A percentile compares a stretch with the other conserved stretches of the same genome.
Conservation (phyloP, 768 basidiomycete species). For the Mycena polygramma region DNA sequence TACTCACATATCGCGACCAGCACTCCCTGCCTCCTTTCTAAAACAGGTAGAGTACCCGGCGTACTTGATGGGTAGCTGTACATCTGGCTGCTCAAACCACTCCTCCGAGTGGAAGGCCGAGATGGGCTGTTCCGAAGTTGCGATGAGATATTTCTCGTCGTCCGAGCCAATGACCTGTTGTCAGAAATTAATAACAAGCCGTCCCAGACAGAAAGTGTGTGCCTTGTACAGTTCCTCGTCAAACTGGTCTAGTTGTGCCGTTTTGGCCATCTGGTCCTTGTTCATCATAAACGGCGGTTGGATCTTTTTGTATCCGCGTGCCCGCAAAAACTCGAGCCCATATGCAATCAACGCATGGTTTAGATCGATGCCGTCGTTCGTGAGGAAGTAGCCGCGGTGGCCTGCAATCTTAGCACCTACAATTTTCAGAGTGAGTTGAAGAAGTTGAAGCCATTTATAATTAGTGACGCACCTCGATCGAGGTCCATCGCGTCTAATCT, state of each 20-base stretch:
- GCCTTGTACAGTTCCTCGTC: slow-evolving; percentile 99
- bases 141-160: slow-evolving; percentile 99
- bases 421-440: neutral
- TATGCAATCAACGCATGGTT: slow-evolving; percentile 97
- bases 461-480: slow-evolving; percentile 79
- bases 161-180: slow-evolving; percentile 85
- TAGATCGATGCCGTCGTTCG: slow-evolving; percentile 94
- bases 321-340: slow-evolving; percentile 92
- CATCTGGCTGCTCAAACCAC: slow-evolving; percentile 95
- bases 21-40: slow-evolving; percentile 98
- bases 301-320: slow-evolving; percentile 89
- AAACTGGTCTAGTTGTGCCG: slow-evolving; percentile 97
- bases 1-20: slow-evolving; percentile 87
- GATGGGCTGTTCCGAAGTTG: slow-evolving; percentile 98
- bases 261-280: slow-evolving; percentile 97
- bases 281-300: slow-evolving; percentile 99
- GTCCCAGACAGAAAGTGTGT: slow-evolving; percentile 18
- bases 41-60: slow-evolving; percentile 96
- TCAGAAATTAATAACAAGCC: neutral
- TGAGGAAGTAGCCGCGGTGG: slow-evolving; percentile 97
- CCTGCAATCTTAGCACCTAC: slow-evolving; percentile 92
- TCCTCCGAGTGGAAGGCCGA: slow-evolving; percentile 96
- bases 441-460: slow-evolving; percentile 7
- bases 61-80: slow-evolving; percentile 92
- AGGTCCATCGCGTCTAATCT: slow-evolving; percentile 96